Evolutionary conservation across 805 yeast genomes (phyloP).

Genomic region (Wickerhamomyces ciferrii): DNA sequence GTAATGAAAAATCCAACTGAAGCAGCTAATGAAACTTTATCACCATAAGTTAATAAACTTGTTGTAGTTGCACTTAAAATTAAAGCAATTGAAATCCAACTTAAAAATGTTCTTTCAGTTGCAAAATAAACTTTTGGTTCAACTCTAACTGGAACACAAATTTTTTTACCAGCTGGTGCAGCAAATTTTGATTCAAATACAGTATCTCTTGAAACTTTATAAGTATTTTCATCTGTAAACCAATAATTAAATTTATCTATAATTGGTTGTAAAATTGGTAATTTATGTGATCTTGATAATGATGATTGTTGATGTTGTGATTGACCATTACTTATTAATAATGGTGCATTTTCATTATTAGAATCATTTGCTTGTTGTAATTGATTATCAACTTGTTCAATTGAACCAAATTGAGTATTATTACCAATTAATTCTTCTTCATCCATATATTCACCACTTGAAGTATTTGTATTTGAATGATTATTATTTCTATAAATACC

Average conservation of each 20-base stretch:
- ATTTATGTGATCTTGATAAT: slow-evolving; percentile 6
- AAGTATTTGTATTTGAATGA: slow-evolving; percentile 24
- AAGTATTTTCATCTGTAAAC: slow-evolving; percentile 42
- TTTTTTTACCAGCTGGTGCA: slow-evolving; percentile 86
- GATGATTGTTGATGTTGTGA: slow-evolving; percentile 16
- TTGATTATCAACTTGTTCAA: slow-evolving; percentile 2
- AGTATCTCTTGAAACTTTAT: slow-evolving; percentile 61
- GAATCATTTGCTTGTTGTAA: slow-evolving; percentile 3
- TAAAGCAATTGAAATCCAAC: slow-evolving; percentile 92
- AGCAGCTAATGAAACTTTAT: slow-evolving; percentile 66
- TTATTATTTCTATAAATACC: slow-evolving; percentile 22
- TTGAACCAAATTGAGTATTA: slow-evolving; percentile 40
- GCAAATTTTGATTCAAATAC: slow-evolving; percentile 49
- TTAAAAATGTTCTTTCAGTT: slow-evolving; percentile 88
- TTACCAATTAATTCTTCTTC: slow-evolving; percentile 63
- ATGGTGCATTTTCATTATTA: slow-evolving; percentile 25
- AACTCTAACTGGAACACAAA: slow-evolving; percentile 90
- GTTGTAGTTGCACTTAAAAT: slow-evolving; percentile 86
- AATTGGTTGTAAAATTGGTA: slow-evolving; percentile 15
- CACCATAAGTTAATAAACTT: slow-evolving; percentile 81
- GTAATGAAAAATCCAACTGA: slow-evolving; percentile 83
- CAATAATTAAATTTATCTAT: slow-evolving; percentile 34
- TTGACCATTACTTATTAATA: slow-evolving; percentile 14
- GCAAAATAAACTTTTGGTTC: slow-evolving; percentile 99
- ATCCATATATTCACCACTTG: slow-evolving; percentile 56